Percentiles rank a stretch among this genome's conserved stretches.
Evolutionary conservation across 1,139 yeast species (phyloP).

Genomic region (Suhomyces choctaworum): DNA sequence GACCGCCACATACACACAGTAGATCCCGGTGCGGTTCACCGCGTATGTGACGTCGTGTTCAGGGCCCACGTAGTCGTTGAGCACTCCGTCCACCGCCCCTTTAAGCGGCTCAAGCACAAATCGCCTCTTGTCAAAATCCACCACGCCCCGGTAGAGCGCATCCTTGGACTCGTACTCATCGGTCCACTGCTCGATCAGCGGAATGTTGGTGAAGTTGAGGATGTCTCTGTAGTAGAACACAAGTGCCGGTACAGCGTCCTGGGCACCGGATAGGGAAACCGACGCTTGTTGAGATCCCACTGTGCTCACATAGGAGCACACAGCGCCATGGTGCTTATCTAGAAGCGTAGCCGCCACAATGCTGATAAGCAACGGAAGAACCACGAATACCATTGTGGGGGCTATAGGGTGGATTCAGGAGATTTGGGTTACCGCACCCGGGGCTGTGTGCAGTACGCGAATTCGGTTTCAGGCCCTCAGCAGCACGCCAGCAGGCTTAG

Average conservation of each 20-base stretch:
- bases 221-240: constrained; percentile 30
- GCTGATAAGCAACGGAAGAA: neutral
- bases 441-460: too few relatives aligned
- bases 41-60: constrained; percentile 16
- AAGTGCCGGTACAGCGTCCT: constrained; percentile 24
- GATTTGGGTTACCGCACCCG: too few relatives aligned
- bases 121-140: constrained; percentile 13
- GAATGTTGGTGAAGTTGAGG: constrained; percentile 24
- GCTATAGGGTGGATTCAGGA: too few relatives aligned
- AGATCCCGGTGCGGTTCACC: constrained; percentile 30
- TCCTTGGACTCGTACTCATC: neutral
- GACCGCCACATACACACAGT: constrained; percentile 37
- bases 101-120: constrained; percentile 7
- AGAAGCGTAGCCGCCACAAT: neutral
- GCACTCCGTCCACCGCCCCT: constrained; percentile 8
- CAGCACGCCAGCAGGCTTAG: too few relatives aligned
- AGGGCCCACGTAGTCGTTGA: constrained; percentile 10
- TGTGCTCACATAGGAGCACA: constrained; percentile 7
- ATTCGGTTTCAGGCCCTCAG: too few relatives aligned
- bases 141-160: constrained; percentile 15
- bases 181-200: constrained; percentile 19
- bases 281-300: constrained; percentile 5
- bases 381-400: neutral
- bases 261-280: constrained; percentile 6
- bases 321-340: neutral